Base-by-base conservation (phyloP, 129 eudicot species). In the Flaveria bidentis region DNA sequence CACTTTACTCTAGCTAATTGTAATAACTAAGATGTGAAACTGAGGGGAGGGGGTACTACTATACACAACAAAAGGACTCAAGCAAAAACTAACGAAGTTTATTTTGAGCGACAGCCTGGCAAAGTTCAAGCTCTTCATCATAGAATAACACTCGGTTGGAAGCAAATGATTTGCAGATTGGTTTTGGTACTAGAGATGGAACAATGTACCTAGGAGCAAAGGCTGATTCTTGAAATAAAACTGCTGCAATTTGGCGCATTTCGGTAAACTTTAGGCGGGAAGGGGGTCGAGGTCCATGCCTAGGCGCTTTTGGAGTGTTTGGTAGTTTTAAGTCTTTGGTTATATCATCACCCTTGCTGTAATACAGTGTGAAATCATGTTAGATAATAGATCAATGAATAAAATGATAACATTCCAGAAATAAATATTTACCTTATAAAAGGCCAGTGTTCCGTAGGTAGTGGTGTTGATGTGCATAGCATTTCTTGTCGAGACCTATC, bases 81-180 rank as follows among this genome's bases (percentile, higher is more conserved):
- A 28, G 39, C 8, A 60, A 52, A 57, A 76, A 22, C 91, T 87
- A 95, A 73, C 85, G 96, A 69, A 95, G 97, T 78, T 91, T 95
- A 77, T 95, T 95, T 73, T 95, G 97, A 67, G 97, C 96, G 62
- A 95, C 99, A 74, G 99, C 99, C 81, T 95, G 90, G 86, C 99
- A 95, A 62, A 95, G 80, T 84, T 95, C 99, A 76, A 80, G 84
- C 75, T 80, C 84, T 80, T 95, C 99, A 80, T 91, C 99, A 64
- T 87, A 94, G 88, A 94, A 91, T 50, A 94, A 74, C 72, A 80
- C 99, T 75, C 99, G 82, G 69, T 91, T 89, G 49, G 97, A 91
- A 72, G 88, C 90, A 82, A 88, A 82, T 30, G 95, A 74, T 77
- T 91, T 95, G 99, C 90, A 95, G 7, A 83, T 60, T 15, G 99